phyloP scores from a whole-genome alignment of 1,284 basidiomycete genomes.

The Porodaedalea pini region DNA sequence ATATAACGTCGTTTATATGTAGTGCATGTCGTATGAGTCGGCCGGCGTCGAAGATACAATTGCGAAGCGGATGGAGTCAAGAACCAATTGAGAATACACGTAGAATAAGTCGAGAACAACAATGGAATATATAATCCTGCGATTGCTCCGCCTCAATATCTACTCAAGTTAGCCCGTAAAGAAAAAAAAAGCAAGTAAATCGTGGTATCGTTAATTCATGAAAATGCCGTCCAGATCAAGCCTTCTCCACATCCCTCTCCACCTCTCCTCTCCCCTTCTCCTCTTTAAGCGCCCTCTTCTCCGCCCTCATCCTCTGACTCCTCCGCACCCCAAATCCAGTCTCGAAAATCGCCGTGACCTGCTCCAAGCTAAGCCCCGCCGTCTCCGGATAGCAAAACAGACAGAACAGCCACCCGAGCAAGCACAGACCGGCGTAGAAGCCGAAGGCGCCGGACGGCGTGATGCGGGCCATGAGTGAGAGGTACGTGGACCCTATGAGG shows the following conservation, averaged over 20 bases:
- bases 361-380: slow-evolving; percentile 73
- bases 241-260: slow-evolving; percentile 3
- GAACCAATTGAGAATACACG: no score
- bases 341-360: slow-evolving; percentile 61
- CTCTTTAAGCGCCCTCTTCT: slow-evolving; percentile 35
- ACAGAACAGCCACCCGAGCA: slow-evolving; percentile 69
- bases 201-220: no score
- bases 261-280: not conserved
- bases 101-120: no score
- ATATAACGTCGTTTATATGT: no score
- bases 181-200: no score
- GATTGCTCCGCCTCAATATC: no score
- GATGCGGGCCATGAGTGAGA: slow-evolving; percentile 72
- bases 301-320: slow-evolving; percentile 44
- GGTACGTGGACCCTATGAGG: slow-evolving; percentile 74
- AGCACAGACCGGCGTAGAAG: slow-evolving; percentile 75
- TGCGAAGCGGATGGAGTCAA: no score
- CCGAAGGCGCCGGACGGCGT: slow-evolving; percentile 79
- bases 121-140: no score
- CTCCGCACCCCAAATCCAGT: slow-evolving; percentile 56
- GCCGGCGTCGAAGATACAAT: no score
- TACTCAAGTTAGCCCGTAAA: no score
- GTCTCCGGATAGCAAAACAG: slow-evolving; percentile 75
- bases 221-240: no score
- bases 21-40: no score